A percentile compares a stretch with the other conserved stretches of the same genome.
phyloP scores from a whole-genome alignment of 2,329 filamentous ascomycete genomes.

The Orbilia javanica region DNA sequence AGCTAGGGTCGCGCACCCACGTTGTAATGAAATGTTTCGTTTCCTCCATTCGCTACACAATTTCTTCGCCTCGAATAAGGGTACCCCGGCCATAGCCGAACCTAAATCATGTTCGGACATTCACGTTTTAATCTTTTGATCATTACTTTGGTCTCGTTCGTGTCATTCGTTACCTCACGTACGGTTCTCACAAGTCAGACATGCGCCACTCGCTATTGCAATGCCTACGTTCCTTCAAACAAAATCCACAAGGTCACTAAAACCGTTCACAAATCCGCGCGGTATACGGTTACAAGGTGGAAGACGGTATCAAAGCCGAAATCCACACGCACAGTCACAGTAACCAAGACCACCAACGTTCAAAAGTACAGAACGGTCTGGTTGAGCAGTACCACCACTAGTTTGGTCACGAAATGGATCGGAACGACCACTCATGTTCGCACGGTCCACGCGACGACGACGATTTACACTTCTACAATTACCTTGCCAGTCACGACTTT shows the following conservation, averaged over 20 bases:
- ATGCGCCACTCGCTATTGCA: constrained; percentile 41
- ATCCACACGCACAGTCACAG: constrained; percentile 20
- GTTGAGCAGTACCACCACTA: constrained; percentile 4
- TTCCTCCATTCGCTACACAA: no score
- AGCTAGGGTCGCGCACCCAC: no score
- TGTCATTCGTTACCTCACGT: constrained; percentile 22
- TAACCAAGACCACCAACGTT: constrained; percentile 2
- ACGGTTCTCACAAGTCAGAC: constrained; percentile 26
- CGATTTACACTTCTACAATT: neutral
- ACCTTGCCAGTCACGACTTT: constrained; percentile 3
- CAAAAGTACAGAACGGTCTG: constrained; percentile 7
- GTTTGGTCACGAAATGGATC: constrained; percentile 11
- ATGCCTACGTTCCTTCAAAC: neutral
- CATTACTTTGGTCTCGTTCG: constrained; percentile 11
- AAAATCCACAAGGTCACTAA: constrained; percentile 22
- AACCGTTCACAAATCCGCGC: constrained; percentile 14
- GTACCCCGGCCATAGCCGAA: neutral
- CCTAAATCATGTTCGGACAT: neutral
- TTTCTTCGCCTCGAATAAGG: neutral
- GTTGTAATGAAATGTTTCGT: no score
- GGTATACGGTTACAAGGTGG: constrained; percentile 32
- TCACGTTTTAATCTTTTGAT: constrained; percentile 14
- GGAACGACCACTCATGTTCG: constrained; percentile 22
- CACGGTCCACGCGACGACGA: neutral
- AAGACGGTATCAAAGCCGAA: constrained; percentile 13